Conservation (phyloP, 768 basidiomycete genomes). For the Tulasnella sp. region DNA sequence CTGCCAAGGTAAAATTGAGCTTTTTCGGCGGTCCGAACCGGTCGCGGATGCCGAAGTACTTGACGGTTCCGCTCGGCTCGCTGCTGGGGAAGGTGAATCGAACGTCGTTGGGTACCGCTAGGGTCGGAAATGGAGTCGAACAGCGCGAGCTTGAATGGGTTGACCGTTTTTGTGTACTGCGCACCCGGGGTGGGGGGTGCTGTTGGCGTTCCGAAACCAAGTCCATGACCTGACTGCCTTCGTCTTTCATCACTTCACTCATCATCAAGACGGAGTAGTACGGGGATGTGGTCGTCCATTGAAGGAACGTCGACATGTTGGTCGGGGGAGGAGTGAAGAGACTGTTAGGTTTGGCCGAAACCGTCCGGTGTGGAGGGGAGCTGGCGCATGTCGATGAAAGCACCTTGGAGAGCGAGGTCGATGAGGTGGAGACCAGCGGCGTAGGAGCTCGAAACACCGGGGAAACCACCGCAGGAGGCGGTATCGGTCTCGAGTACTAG, state of each 20-base stretch:
- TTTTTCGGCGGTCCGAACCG: slow-evolving; percentile 27
- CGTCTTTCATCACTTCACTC: slow-evolving; percentile 69
- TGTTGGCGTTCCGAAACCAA: slow-evolving; percentile 50
- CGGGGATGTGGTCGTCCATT: slow-evolving; percentile 75
- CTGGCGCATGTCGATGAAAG: slow-evolving; percentile 51
- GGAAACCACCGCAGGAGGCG: slow-evolving; percentile 55
- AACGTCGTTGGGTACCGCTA: slow-evolving; percentile 3
- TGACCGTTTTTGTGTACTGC: slow-evolving; percentile 73
- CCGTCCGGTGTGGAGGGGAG: slow-evolving; percentile 49
- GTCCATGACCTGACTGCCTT: slow-evolving; percentile 68
- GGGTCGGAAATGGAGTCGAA: slow-evolving; percentile 32
- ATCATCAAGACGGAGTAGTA: slow-evolving; percentile 76
- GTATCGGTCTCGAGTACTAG: slow-evolving; percentile 53
- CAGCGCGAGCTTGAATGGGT: slow-evolving; percentile 43
- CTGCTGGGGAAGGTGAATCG: slow-evolving; percentile 9
- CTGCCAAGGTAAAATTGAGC: too few relatives aligned
- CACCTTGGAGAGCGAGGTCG: slow-evolving; percentile 64
- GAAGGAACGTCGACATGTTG: slow-evolving; percentile 59
- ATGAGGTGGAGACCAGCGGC: slow-evolving; percentile 64
- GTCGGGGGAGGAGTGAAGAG: slow-evolving; percentile 53
- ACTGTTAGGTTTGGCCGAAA: slow-evolving; percentile 57
- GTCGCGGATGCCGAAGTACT: slow-evolving; percentile 30
- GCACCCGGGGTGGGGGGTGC: slow-evolving; percentile 52
- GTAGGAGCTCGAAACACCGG: slow-evolving; percentile 61
- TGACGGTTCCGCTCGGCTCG: slow-evolving; percentile 26